Conservation (phyloP, 495 filamentous ascomycete species). For the Neurospora intermedia region DNA sequence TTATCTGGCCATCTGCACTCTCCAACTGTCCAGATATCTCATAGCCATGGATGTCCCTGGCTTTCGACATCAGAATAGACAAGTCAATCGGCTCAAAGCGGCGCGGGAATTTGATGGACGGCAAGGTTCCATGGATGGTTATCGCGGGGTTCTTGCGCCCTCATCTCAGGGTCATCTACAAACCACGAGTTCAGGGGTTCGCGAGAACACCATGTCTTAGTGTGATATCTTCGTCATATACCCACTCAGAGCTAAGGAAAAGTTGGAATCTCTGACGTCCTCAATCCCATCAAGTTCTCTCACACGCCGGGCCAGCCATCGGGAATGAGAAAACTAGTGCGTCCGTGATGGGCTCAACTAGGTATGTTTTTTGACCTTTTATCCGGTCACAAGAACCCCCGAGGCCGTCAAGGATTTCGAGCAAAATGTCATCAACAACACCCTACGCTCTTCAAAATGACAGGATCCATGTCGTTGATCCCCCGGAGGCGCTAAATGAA, state of each 20-base stretch:
- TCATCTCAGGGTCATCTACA: not conserved
- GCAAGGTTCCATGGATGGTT: not conserved
- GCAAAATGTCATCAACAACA: not conserved
- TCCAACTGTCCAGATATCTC: not conserved
- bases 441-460: not conserved
- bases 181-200: not conserved
- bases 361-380: not conserved
- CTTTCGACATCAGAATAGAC: not conserved
- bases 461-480: constrained; percentile 12
- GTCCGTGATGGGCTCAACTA: not conserved
- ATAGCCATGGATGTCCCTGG: not conserved
- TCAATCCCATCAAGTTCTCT: not conserved
- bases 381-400: not conserved
- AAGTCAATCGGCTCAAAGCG: not conserved
- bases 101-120: not conserved
- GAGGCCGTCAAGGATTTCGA: not conserved
- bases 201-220: not conserved
- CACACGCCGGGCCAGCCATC: not conserved
- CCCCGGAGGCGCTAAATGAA: not conserved
- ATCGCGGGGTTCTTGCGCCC: not conserved
- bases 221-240: not conserved
- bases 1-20: not conserved
- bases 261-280: not conserved
- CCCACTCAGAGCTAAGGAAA: not conserved
- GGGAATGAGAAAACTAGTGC: not conserved